These are phyloP conservation scores for Periconia digitata DNA, from an alignment of 2,329 filamentous ascomycete species.

Conservation along the genomic window DNA sequence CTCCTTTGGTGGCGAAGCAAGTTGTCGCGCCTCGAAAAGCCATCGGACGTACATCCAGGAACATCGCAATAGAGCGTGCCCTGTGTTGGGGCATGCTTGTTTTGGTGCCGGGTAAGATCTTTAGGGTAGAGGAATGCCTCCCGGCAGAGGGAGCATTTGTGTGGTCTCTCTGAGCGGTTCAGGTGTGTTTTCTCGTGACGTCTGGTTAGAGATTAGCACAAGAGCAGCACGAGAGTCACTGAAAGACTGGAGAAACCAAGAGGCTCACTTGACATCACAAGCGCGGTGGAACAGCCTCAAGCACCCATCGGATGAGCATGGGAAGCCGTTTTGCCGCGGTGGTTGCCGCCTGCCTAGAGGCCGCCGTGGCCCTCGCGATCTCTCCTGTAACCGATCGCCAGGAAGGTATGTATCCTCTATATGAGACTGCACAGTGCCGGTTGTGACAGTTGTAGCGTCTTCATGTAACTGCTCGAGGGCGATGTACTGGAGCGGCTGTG, in stretches of 20 bases:
- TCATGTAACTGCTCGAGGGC: slow-evolving; percentile 13
- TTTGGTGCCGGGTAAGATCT: slow-evolving; percentile 33
- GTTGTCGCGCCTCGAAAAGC: slow-evolving; percentile 41
- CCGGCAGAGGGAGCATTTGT: slow-evolving; percentile 33
- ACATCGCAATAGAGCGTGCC: slow-evolving; percentile 22
- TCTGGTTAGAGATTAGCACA: slow-evolving; percentile 19
- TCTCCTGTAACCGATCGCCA: slow-evolving; percentile 25
- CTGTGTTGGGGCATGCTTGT: slow-evolving; percentile 23
- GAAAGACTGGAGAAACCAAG: slow-evolving; percentile 1
- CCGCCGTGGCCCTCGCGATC: slow-evolving; percentile 5
- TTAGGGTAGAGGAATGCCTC: slow-evolving; percentile 40
- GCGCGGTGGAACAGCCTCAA: slow-evolving; percentile 30
- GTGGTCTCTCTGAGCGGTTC: slow-evolving; percentile 26
- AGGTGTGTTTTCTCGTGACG: slow-evolving; percentile 38
- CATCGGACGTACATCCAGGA: slow-evolving; percentile 26
- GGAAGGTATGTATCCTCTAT: slow-evolving; percentile 32
- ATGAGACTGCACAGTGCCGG: slow-evolving; percentile 27
- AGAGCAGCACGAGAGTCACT: neutral
- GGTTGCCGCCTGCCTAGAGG: slow-evolving; percentile 24
- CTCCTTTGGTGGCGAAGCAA: slow-evolving; percentile 36
- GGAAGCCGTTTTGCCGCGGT: slow-evolving; percentile 27
- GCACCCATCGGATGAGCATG: slow-evolving; percentile 25
- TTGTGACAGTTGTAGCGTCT: slow-evolving; percentile 30
- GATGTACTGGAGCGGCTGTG: slow-evolving; percentile 12
- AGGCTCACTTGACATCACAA: slow-evolving; percentile 40